Conservation (phyloP, 768 basidiomycete species). For the Russula sp. region DNA sequence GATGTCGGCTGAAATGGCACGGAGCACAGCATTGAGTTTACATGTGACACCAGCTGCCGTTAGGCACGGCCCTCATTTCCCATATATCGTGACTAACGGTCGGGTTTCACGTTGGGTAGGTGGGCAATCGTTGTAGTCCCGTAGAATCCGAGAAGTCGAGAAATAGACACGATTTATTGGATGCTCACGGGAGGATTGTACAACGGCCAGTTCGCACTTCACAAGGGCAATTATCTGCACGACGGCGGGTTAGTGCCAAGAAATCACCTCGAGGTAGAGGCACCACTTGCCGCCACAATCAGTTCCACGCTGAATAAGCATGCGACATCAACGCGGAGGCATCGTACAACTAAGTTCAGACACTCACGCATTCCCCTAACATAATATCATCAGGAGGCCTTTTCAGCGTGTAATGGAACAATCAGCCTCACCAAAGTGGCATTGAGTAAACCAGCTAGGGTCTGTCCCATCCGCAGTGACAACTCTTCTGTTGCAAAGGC, state of each 20-base stretch:
- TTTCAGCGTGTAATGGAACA: not conserved
- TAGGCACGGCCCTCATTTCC: not conserved
- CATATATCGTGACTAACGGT: not conserved
- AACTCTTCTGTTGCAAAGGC: slow-evolving; percentile 85
- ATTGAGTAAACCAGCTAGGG: slow-evolving; percentile 77
- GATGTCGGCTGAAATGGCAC: not conserved
- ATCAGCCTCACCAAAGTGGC: slow-evolving; percentile 58
- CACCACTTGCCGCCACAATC: slow-evolving; percentile 36
- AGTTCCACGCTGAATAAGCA: slow-evolving; percentile 34
- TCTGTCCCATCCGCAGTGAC: slow-evolving; percentile 76
- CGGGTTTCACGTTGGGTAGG: not conserved
- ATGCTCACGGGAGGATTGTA: slow-evolving; percentile 40
- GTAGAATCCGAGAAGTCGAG: not conserved
- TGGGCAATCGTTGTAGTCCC: not conserved
- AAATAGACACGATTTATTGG: not conserved
- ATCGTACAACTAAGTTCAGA: not conserved
- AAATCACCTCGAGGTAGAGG: not conserved
- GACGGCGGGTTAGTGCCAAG: slow-evolving; percentile 14
- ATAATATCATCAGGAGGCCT: not conserved
- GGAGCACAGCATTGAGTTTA: not conserved
- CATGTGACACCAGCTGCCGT: not conserved
- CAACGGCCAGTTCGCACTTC: slow-evolving; percentile 40
- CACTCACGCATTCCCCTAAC: slow-evolving; percentile 30
- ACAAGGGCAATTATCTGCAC: slow-evolving; percentile 41
- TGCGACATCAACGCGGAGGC: not conserved